These are phyloP conservation scores for Scheffersomyces cryptocercus DNA, from an alignment of 1,139 yeast species.

Conservation along the genomic window DNA sequence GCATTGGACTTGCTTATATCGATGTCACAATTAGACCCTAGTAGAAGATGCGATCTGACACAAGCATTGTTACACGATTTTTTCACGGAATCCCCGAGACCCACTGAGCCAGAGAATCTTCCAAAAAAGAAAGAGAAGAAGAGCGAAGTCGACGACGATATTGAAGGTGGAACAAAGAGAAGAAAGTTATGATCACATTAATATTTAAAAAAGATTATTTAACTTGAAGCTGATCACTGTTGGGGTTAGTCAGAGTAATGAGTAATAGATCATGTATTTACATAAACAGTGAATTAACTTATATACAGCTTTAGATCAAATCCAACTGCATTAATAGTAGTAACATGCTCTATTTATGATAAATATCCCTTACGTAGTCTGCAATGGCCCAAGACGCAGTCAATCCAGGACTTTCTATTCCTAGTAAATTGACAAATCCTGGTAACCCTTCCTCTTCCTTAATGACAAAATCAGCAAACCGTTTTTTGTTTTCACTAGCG, in stretches of 20 bases:
- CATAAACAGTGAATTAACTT: background rate
- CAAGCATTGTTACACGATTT: constrained; percentile 67
- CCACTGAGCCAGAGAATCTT: constrained; percentile 69
- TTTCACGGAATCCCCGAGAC: constrained; percentile 73
- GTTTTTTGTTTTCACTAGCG: constrained; percentile 33
- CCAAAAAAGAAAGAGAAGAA: constrained; percentile 50
- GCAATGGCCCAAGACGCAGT: constrained; percentile 83
- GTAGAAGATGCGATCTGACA: constrained; percentile 65
- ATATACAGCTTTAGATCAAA: background rate
- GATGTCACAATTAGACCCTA: constrained; percentile 80
- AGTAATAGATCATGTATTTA: background rate
- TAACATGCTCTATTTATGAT: constrained; percentile 16
- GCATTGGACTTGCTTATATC: constrained; percentile 77
- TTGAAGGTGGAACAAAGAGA: constrained; percentile 9
- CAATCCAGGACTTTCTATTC: constrained; percentile 89
- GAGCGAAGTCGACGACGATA: constrained; percentile 19
- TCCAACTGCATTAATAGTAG: background rate
- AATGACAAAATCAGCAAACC: constrained; percentile 74
- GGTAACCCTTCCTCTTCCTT: constrained; percentile 63
- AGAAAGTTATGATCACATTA: background rate
- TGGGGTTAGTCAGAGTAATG: too few species aligned
- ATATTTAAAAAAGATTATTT: too few species aligned
- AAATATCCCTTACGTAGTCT: constrained; percentile 58
- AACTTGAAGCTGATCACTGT: too few species aligned
- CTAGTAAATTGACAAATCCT: constrained; percentile 78